phyloP scores from a whole-genome alignment of 306 rosid genomes.

The Pyrus communis region DNA sequence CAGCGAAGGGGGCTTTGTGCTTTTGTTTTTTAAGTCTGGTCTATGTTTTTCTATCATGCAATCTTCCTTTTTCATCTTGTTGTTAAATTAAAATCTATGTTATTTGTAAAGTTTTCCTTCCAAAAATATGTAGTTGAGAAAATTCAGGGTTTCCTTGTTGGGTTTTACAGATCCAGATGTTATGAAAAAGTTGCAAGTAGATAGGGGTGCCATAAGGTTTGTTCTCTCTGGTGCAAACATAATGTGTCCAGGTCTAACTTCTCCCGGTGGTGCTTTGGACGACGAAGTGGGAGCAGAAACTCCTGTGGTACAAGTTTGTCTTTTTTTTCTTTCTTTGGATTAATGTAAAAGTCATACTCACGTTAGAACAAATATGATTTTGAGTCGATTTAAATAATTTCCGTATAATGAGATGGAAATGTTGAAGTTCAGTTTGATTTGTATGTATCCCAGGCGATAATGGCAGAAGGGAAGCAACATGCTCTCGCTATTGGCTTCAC shows the following conservation, averaged over 20 bases:
- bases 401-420: background rate
- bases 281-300: slow-evolving; percentile 81
- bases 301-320: slow-evolving; percentile 68
- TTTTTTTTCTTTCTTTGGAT: background rate
- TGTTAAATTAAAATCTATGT: too few relatives aligned
- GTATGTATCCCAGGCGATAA: slow-evolving; percentile 67
- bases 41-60: background rate
- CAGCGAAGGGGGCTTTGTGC: background rate
- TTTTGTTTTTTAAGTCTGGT: background rate
- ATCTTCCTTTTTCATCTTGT: background rate
- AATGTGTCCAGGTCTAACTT: slow-evolving; percentile 98
- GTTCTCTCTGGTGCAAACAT: slow-evolving; percentile 98
- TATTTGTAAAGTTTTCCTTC: background rate
- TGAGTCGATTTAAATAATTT: background rate
- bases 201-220: slow-evolving; percentile 85
- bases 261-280: slow-evolving; percentile 90
- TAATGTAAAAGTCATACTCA: background rate
- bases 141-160: background rate
- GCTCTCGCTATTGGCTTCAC: slow-evolving; percentile 99
- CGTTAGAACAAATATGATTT: background rate
- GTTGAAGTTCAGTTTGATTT: slow-evolving; percentile 9
- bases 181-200: slow-evolving; percentile 93
- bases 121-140: background rate
- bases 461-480: slow-evolving; percentile 99
- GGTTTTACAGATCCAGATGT: slow-evolving; percentile 69